Evolutionary conservation across 306 rosid species (phyloP), one percentile per base, ranked within the genome.

Genomic region (Lupinus albus): DNA sequence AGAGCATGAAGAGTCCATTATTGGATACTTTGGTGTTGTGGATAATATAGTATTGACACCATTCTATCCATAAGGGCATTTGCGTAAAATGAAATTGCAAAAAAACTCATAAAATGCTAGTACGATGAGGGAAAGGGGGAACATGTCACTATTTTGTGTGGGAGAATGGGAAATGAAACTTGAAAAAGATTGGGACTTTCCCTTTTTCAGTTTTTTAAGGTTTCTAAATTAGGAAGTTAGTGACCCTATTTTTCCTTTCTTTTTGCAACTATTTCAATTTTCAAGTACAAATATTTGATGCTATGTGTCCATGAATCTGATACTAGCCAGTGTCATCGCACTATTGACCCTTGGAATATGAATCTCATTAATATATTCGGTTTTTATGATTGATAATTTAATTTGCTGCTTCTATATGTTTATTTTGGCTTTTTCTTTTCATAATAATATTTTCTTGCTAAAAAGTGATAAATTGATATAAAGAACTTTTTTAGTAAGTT

Each of bases 181-280:
- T 72, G 44, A 72, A 12, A 80, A 45, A 64, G 17, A 49, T 12
- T 2, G 71, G 41, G 17, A 4, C n/a, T 38, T 21, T 2, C 64
- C 11, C 47, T 76, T 72, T 80, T 70, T 35, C 35, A 36, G 46
- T 48, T 63, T 56, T 74, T 76, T 80, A 80, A 85, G 91, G 91
- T 86, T 88, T 71, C 95, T 60, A 70, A 51, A 80, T 75, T 28
- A 71, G 88, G 89, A 78, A 77, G 76, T 52, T 50, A 72, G 49
- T 41, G 39, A 36, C 80, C 44, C 47, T 61, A 53, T 47, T 15
- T 6, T n/a, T 6, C 11, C 16, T 13, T 25, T 46, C 14, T 13
- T 13, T 21, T 52, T 12, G 35, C 5, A n/a, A 61, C 25, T 28
- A 45, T 64, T 63, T 70, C 66, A 15, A 54, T 3, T 58, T 14